phyloP scores from a whole-genome alignment of 306 rosid genomes.

The Acacia melanoxylon region DNA sequence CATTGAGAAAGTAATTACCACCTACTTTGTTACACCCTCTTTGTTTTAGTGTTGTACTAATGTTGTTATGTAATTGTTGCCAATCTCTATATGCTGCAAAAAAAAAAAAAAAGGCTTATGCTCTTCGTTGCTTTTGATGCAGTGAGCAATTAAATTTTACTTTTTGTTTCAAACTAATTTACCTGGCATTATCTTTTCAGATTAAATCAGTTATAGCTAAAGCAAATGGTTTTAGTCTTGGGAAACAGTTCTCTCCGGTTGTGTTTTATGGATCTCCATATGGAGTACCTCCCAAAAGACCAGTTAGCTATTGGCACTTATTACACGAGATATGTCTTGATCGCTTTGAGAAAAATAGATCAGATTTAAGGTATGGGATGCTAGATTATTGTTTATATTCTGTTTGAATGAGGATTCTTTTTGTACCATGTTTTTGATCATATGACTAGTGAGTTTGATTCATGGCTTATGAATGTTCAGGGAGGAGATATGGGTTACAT shows the following conservation, averaged over 20 bases:
- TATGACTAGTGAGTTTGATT: conserved; percentile 19
- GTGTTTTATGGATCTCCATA: conserved; percentile 86
- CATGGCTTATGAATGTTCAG: conserved; percentile 39
- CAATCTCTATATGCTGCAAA: neutral
- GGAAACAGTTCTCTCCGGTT: conserved; percentile 71
- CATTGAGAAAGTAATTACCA: conserved; percentile 51
- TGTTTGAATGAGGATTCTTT: conserved; percentile 6
- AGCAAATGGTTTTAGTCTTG: conserved; percentile 33
- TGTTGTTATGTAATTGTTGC: neutral
- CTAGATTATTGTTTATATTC: conserved; percentile 11
- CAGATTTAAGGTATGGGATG: conserved; percentile 54
- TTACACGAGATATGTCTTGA: conserved; percentile 75
- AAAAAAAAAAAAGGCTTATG: neutral
- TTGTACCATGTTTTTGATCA: conserved; percentile 5
- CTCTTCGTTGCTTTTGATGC: neutral
- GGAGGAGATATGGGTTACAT: conserved; percentile 81
- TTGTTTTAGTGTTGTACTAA: neutral
- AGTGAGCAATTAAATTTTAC: neutral
- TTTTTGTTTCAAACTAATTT: conserved; percentile 15
- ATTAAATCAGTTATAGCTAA: conserved; percentile 43
- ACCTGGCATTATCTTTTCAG: conserved; percentile 46
- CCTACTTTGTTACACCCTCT: neutral
- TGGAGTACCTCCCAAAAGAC: conserved; percentile 85
- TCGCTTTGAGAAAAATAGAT: conserved; percentile 50
- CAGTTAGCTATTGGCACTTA: conserved; percentile 61